Evolutionary conservation across 352 stramenopile genomes (phyloP).

Genomic region (Pythium scleroteichum): DNA sequence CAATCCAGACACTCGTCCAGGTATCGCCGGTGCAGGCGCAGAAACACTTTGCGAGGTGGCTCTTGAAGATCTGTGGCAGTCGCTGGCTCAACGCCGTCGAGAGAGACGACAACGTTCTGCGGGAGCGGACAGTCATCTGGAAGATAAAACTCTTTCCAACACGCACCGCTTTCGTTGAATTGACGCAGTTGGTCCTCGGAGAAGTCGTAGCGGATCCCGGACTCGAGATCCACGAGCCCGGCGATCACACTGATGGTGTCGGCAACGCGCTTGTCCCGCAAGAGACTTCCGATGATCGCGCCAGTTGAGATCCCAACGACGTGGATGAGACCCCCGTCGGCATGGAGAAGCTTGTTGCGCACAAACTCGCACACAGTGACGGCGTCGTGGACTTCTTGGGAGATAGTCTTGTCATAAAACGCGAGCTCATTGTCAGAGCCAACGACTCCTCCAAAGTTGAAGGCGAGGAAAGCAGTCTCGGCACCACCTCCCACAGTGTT

Average conservation of each 20-base stretch:
- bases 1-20: conserved; percentile 41
- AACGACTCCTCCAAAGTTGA: conserved; percentile 71
- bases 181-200: conserved; percentile 47
- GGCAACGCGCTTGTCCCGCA: conserved; percentile 41
- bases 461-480: conserved; percentile 43
- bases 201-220: conserved; percentile 64
- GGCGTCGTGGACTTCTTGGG: conserved; percentile 56
- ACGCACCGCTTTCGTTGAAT: conserved; percentile 37
- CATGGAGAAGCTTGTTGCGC: conserved; percentile 24
- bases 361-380: conserved; percentile 51
- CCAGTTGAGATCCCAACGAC: conserved; percentile 71
- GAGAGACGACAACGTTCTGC: conserved; percentile 37
- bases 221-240: conserved; percentile 49
- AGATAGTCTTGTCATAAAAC: conserved; percentile 62
- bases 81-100: conserved; percentile 38
- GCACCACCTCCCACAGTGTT: background rate
- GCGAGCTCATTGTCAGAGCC: conserved; percentile 54
- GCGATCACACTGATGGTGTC: conserved; percentile 65
- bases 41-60: conserved; percentile 47
- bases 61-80: conserved; percentile 19
- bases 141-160: conserved; percentile 78
- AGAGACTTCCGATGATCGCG: conserved; percentile 62
- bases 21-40: conserved; percentile 52
- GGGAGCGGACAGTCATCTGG: conserved; percentile 42
- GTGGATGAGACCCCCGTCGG: conserved; percentile 38